Evolutionary conservation across 169 alveolate genomes (phyloP).

Genomic region (Eimeria sp.): DNA sequence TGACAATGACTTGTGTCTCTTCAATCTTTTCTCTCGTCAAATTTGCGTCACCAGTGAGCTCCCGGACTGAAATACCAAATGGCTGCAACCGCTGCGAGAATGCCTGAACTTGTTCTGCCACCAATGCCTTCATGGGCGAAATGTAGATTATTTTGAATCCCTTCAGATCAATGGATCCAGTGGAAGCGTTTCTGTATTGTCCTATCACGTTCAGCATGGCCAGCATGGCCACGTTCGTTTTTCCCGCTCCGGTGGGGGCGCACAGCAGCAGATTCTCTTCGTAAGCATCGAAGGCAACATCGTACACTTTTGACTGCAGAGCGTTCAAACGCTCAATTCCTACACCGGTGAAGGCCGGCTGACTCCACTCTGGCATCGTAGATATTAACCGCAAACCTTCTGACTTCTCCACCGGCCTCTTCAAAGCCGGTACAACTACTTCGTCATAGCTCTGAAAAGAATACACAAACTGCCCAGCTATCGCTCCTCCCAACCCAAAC

Average conservation of each 20-base stretch:
- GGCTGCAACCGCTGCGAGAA: slow-evolving; percentile 84
- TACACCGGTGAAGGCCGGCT: slow-evolving; percentile 93
- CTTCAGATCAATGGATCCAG: slow-evolving; percentile 88
- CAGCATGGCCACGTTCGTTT: slow-evolving; percentile 99
- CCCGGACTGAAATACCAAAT: slow-evolving; percentile 82
- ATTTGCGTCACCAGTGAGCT: slow-evolving; percentile 82
- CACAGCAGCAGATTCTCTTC: slow-evolving; percentile 98
- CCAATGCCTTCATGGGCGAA: slow-evolving; percentile 99
- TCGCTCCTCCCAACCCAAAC: background rate
- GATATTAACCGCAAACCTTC: slow-evolving; percentile 69
- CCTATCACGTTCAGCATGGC: slow-evolving; percentile 97
- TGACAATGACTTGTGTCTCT: slow-evolving; percentile 98
- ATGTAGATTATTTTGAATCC: slow-evolving; percentile 98
- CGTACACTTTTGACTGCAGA: slow-evolving; percentile 97
- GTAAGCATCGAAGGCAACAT: slow-evolving; percentile 95
- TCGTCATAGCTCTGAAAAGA: slow-evolving; percentile 88
- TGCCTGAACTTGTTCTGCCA: slow-evolving; percentile 94
- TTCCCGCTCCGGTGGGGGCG: slow-evolving; percentile 99
- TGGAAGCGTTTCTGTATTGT: slow-evolving; percentile 80
- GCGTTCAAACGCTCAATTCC: slow-evolving; percentile 93
- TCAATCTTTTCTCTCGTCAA: slow-evolving; percentile 97
- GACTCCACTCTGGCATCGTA: slow-evolving; percentile 98
- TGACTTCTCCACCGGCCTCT: slow-evolving; percentile 65
- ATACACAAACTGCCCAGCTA: background rate
- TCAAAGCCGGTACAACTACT: slow-evolving; percentile 90